Conservation (phyloP, 768 basidiomycete genomes). For the Trametes cingulata region DNA sequence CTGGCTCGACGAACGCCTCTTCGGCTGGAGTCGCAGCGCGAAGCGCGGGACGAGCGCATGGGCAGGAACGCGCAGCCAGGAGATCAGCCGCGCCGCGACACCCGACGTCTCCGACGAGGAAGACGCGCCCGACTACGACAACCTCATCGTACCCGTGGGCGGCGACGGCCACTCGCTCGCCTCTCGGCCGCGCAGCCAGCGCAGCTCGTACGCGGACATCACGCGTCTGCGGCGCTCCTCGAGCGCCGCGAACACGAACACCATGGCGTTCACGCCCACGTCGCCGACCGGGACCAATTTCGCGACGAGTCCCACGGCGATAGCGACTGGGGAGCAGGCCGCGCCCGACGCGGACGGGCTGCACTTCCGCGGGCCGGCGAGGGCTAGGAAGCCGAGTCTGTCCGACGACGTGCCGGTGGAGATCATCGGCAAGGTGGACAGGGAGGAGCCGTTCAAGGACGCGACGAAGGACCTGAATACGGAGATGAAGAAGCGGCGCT, state of each 20-base stretch:
- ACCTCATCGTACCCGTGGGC: constrained; percentile 66
- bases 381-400: constrained; percentile 62
- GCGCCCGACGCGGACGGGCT: constrained; percentile 41
- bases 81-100: constrained; percentile 62
- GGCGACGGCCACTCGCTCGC: constrained; percentile 40
- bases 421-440: constrained; percentile 61
- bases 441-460: constrained; percentile 56
- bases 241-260: constrained; percentile 62
- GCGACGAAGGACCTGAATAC: constrained; percentile 69
- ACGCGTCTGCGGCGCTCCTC: constrained; percentile 51
- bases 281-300: neutral
- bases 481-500: constrained; percentile 46
- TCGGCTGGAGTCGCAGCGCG: constrained; percentile 86
- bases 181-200: constrained; percentile 33
- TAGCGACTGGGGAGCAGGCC: constrained; percentile 17
- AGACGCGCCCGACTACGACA: constrained; percentile 85
- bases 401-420: constrained; percentile 63
- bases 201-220: constrained; percentile 66
- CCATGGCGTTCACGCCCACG: constrained; percentile 16
- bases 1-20: constrained; percentile 92
- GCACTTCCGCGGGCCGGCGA: constrained; percentile 37
- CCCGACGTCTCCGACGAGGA: constrained; percentile 85
- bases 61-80: constrained; percentile 62
- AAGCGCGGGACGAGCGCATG: constrained; percentile 84
- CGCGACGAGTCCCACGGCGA: constrained; percentile 3